phyloP scores from a whole-genome alignment of 352 stramenopile genomes.

The Globisporangium megalacanthum region DNA sequence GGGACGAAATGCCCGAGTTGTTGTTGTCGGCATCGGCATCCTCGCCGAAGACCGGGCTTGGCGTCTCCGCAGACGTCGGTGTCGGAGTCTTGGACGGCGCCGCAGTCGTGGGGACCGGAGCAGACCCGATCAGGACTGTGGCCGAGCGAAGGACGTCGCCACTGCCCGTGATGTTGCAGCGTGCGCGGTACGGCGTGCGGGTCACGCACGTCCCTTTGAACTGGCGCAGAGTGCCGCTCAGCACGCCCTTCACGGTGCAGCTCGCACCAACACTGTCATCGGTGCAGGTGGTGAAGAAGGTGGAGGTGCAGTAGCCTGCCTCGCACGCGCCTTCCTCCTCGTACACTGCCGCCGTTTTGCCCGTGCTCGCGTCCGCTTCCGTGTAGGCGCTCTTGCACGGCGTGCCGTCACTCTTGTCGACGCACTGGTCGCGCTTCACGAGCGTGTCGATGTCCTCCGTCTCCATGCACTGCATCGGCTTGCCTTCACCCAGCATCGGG shows the following conservation, averaged over 20 bases:
- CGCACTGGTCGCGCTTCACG: not conserved
- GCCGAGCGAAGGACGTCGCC: not conserved
- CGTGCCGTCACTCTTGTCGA: constrained; percentile 1
- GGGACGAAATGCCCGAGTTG: no score
- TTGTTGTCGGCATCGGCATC: no score
- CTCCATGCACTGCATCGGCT: constrained; percentile 2
- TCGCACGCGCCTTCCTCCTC: constrained; percentile 2
- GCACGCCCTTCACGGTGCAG: not conserved
- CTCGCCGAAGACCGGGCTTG: no score
- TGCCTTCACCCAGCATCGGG: not conserved
- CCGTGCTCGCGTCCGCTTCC: not conserved
- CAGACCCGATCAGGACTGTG: not conserved
- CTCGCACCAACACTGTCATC: no score
- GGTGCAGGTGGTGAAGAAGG: not conserved
- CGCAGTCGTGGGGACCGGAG: not conserved
- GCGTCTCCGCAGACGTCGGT: not conserved
- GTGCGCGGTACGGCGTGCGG: not conserved
- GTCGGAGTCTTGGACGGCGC: not conserved
- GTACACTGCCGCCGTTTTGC: not conserved
- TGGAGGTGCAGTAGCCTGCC: not conserved
- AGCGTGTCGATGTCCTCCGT: constrained; percentile 1
- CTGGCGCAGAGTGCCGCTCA: not conserved
- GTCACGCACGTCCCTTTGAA: not conserved
- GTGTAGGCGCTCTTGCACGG: not conserved
- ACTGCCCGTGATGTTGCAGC: not conserved